phyloP scores from a whole-genome alignment of 2,329 filamentous ascomycete species.

The Fusarium setosum region DNA sequence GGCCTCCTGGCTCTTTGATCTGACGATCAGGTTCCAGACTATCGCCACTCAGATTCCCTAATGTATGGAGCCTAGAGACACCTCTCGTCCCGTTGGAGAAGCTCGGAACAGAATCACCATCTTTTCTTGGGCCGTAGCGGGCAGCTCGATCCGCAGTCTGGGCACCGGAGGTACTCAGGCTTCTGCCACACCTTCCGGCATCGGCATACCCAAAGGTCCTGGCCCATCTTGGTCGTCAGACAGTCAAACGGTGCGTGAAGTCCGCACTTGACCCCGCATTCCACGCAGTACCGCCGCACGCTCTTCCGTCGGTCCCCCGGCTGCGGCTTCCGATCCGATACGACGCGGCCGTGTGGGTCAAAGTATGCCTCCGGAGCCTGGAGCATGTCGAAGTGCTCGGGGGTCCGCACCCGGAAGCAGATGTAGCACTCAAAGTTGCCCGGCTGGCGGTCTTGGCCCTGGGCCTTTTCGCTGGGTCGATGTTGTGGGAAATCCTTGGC shows the following conservation, averaged over 20 bases:
- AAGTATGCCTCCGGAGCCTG: conserved; percentile 49
- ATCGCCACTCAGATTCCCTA: conserved; percentile 6
- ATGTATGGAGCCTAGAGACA: background rate
- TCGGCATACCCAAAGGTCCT: conserved; percentile 54
- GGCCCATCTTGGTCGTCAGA: conserved; percentile 50
- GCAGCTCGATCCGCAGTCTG: conserved; percentile 49
- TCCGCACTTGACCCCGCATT: conserved; percentile 52
- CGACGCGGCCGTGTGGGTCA: conserved; percentile 45
- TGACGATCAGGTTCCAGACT: background rate
- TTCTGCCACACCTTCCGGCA: conserved; percentile 53
- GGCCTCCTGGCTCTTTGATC: background rate
- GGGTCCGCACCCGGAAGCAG: conserved; percentile 54
- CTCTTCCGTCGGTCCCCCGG: conserved; percentile 44
- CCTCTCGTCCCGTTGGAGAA: too few species aligned
- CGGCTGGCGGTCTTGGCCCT: conserved; percentile 50
- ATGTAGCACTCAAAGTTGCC: conserved; percentile 57
- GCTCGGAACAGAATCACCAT: conserved; percentile 23
- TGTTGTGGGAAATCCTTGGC: conserved; percentile 55
- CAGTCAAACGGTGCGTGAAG: conserved; percentile 52
- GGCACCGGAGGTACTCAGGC: conserved; percentile 48
- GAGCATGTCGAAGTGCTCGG: conserved; percentile 52
- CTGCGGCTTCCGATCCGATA: conserved; percentile 45
- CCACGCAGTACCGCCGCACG: conserved; percentile 55
- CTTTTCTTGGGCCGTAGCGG: conserved; percentile 50
- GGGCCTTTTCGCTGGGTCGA: conserved; percentile 50